Evolutionary conservation across 768 basidiomycete genomes (phyloP).

Genomic region (Candolleomyces eurysporus): DNA sequence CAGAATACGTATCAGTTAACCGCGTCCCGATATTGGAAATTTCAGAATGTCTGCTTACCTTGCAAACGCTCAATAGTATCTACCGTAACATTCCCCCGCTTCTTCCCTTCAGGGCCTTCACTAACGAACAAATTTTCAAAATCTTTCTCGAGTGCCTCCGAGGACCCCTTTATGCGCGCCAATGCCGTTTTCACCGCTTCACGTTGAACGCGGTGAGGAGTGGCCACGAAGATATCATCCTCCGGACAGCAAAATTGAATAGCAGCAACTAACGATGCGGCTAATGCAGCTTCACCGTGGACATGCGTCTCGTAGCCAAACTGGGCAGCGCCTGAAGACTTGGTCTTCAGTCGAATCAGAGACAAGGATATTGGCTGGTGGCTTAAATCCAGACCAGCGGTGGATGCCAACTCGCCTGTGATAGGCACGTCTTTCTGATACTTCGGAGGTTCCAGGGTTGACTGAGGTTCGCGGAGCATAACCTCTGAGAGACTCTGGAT

Average conservation of each 20-base stretch:
- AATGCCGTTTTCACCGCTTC: constrained; percentile 46
- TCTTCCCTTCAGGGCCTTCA: not conserved
- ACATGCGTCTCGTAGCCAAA: constrained; percentile 48
- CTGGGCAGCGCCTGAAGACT: constrained; percentile 26
- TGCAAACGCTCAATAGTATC: constrained; percentile 52
- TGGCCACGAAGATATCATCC: constrained; percentile 50
- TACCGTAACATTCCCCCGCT: constrained; percentile 33
- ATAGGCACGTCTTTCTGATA: constrained; percentile 6
- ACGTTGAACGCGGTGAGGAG: constrained; percentile 51
- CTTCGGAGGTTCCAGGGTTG: constrained; percentile 23
- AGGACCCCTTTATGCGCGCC: constrained; percentile 17
- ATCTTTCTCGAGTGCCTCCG: constrained; percentile 12
- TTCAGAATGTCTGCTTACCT: constrained; percentile 23
- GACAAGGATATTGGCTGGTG: constrained; percentile 44
- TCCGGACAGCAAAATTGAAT: constrained; percentile 36
- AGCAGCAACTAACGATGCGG: constrained; percentile 39
- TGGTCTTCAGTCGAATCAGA: constrained; percentile 38
- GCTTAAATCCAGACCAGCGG: constrained; percentile 15
- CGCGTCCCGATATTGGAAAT: not conserved
- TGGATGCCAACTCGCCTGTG: not conserved
- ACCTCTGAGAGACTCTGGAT: constrained; percentile 41
- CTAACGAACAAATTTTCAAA: constrained; percentile 16
- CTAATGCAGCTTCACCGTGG: constrained; percentile 44
- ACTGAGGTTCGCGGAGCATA: constrained; percentile 42
- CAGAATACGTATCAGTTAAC: not conserved